These are phyloP conservation scores for Lotus japonicus DNA, from an alignment of 306 rosid species.

Conservation along the genomic window DNA sequence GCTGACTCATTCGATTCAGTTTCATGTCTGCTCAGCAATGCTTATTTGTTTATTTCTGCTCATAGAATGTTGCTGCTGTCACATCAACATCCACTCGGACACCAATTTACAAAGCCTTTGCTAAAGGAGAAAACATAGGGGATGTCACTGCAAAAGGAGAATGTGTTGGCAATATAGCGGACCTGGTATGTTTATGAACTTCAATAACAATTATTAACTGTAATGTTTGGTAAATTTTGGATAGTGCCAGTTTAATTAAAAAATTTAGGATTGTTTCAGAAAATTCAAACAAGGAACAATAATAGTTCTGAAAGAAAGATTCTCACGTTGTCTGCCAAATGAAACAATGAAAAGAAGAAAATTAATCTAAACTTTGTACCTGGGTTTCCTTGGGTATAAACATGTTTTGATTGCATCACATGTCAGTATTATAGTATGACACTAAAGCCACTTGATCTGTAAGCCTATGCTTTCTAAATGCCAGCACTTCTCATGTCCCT, in stretches of 20 bases:
- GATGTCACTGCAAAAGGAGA: conserved; percentile 99
- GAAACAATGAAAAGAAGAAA: no score
- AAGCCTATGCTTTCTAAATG: neutral
- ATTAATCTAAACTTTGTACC: no score
- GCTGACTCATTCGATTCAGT: neutral
- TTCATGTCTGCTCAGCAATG: neutral
- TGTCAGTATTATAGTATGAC: neutral
- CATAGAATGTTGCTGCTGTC: conserved; percentile 90
- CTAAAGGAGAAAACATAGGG: conserved; percentile 97
- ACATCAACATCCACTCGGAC: conserved; percentile 98
- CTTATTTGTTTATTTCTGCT: conserved; percentile 30
- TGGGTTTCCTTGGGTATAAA: no score
- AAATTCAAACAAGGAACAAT: neutral
- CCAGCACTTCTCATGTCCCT: neutral
- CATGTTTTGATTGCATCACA: neutral
- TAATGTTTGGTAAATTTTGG: conserved; percentile 1
- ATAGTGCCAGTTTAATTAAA: neutral
- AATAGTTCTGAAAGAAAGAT: neutral
- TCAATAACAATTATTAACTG: neutral
- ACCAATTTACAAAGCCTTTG: conserved; percentile 97
- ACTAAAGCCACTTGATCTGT: neutral
- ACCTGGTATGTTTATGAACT: conserved; percentile 63
- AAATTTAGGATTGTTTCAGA: neutral
- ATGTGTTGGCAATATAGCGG: conserved; percentile 95
- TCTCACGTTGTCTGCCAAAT: neutral